Evolutionary conservation across 1,284 basidiomycete genomes (phyloP), one percentile per base, ranked within the genome.

Genomic region (Pulchroboletus neoregius): DNA sequence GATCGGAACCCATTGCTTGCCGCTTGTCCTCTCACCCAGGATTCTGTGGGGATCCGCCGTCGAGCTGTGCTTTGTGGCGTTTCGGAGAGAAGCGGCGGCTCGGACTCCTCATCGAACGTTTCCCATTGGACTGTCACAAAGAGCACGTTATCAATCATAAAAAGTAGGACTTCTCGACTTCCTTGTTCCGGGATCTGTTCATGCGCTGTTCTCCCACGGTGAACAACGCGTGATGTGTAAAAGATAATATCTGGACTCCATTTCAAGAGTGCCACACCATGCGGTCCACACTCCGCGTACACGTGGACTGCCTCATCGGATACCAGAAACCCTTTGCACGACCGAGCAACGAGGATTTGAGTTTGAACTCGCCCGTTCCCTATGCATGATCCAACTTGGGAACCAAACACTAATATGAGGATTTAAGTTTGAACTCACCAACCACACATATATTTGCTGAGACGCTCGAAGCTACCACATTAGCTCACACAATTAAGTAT

Each of bases 41-140:
- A 26, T 28, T 18, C n/a, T 20, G 43, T 15, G 31, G 33, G 43
- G 50, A 43, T 44, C 8, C 39, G 7, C 33, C 28, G 10, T 32
- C 28, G 35, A 60, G 53, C 50, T 37, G 48, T 43, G 40, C 58
- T 59, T 62, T 61, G 61, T 59, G 58, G 61, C 61, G 57, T 52
- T 33, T 45, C 45, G 45, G 46, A 45, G 27, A 34, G 20, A 43
- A 18, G 38, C 39, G 45, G 37, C 30, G 27, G 42, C 27, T 32
- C 18, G 16, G 28, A 7, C 24, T 8, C 12, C 32, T 7, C 32
- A 22, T 28, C 22, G 31, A 22, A 43, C 9, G 8, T 18, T 40
- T 45, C 45, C 35, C 39, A 43, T 49, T 56, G 26, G 30, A 5
- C 13, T 28, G 26, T 30, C 12, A 43, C n/a, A 36, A 57, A 40